Percentiles rank a stretch among this genome's conserved stretches.
Conservation (phyloP, 257 asterid species). For the Plantago major region DNA sequence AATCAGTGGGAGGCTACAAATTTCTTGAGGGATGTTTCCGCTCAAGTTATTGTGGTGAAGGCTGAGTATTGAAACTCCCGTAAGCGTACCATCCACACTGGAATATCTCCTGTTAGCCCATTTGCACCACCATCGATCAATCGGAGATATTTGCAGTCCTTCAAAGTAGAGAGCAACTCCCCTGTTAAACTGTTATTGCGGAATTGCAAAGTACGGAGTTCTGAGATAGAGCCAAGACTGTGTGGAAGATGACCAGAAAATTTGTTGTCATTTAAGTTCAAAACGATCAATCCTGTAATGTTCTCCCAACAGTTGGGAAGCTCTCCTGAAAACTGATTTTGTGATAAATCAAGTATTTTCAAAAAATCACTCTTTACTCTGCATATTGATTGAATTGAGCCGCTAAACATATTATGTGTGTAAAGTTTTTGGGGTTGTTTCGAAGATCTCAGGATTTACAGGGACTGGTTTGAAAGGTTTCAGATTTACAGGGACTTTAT, state of each 20-base stretch:
- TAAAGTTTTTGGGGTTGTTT: too few species aligned
- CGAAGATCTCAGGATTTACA: too few species aligned
- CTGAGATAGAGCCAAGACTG: constrained; percentile 14
- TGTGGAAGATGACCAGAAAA: constrained; percentile 11
- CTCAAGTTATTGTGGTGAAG: neutral
- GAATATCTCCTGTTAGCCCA: constrained; percentile 1
- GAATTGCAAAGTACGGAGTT: neutral
- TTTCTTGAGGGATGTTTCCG: constrained; percentile 8
- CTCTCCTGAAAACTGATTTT: constrained; percentile 24
- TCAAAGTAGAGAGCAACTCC: constrained; percentile 26
- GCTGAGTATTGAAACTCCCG: neutral
- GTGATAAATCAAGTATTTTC: constrained; percentile 21
- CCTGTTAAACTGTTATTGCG: constrained; percentile 27
- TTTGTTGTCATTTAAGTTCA: constrained; percentile 21
- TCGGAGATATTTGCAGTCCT: constrained; percentile 17
- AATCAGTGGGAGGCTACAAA: constrained; percentile 28
- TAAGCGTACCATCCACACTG: neutral
- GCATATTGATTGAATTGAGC: constrained; percentile 32
- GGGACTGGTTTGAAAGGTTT: too few species aligned
- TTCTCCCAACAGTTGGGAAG: constrained; percentile 33
- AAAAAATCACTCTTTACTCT: neutral
- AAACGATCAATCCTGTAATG: neutral
- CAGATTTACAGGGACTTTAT: too few species aligned
- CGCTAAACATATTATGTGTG: constrained; percentile 28
- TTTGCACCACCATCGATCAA: constrained; percentile 36